phyloP scores from a whole-genome alignment of 805 yeast genomes.

The Peterozyma xylosa region DNA sequence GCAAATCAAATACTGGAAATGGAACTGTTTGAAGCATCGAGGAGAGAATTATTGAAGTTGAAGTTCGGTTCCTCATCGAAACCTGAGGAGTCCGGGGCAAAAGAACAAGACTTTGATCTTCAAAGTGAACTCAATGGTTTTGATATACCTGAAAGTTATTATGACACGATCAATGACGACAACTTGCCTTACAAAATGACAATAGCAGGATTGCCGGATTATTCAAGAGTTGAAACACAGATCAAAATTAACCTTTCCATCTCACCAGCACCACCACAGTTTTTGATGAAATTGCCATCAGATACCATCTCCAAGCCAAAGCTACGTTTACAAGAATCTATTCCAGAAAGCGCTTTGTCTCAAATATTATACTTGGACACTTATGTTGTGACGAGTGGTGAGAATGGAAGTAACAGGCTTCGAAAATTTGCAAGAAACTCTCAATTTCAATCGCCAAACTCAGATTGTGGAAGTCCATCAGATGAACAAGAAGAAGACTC shows the following conservation, averaged over 20 bases:
- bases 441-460: constrained; percentile 1
- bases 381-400: constrained; percentile 56
- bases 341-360: constrained; percentile 40
- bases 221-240: constrained; percentile 93
- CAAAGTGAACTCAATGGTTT: not conserved
- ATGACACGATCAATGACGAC: constrained; percentile 12
- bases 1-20: not conserved
- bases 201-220: constrained; percentile 62
- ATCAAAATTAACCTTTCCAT: constrained; percentile 66
- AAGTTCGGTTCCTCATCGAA: constrained; percentile 38
- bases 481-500: constrained; percentile 4
- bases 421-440: constrained; percentile 6
- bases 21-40: constrained; percentile 25
- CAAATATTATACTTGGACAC: constrained; percentile 67
- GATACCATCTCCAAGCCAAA: constrained; percentile 86
- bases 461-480: constrained; percentile 1
- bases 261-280: constrained; percentile 71
- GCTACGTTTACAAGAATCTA: constrained; percentile 51
- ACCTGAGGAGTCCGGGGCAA: not conserved
- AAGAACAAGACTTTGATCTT: not conserved
- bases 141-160: constrained; percentile 21
- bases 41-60: constrained; percentile 42
- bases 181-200: constrained; percentile 40
- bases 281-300: constrained; percentile 71
- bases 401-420: not conserved